Base-by-base conservation (phyloP, 1,139 yeast genomes). In the Blastobotrys petasosporus region DNA sequence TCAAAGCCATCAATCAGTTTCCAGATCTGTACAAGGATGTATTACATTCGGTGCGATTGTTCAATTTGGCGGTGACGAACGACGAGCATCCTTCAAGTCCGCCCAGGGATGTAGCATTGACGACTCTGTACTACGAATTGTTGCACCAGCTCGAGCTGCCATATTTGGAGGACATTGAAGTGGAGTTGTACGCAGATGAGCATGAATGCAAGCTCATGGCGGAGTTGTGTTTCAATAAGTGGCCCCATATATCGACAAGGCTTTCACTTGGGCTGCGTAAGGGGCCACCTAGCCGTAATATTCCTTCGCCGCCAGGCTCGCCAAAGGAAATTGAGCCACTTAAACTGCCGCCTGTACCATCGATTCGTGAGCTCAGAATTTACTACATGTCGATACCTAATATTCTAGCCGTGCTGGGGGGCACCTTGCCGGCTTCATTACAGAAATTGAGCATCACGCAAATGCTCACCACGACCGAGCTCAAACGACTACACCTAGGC, bases 131-230 rank as follows among this genome's bases (percentile, higher is more conserved):
- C 33, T 25, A 25, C 28, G 17, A 17, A 4, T 15, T 41, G 38
- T 3, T 34, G 8, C 7, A 34, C 7, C 8, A 25, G 16, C 28
- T 41, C 28, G 30, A 25, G n/a, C 29, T 41, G 10, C 11, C 15
- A 1, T 9, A 15, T 4, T 12, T 41, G 32, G 44, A 41, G 33
- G 44, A 41, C 25, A 41, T 41, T 15, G 44, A 34, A 25, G n/a
- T 41, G 7, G 44, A 41, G 12, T 11, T 41, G 34, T 41, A 41
- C n/a, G 44, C 44, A 28, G 44, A 41, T 34, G 44, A 41, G 23
- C 15, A 33, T 28, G 44, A 28, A 7, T 41, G 44, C 31, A n/a
- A 25, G 9, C 15, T 13, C 4, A 34, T 41, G 11, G 12, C 34
- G 5, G 44, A 41, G 38, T 12, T 34, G 38, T 37, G 34, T 12